Percentiles rank a stretch among this genome's conserved stretches.
Evolutionary conservation across 2,329 filamentous ascomycete species (phyloP).

Genomic region (Phialocephala subalpina): DNA sequence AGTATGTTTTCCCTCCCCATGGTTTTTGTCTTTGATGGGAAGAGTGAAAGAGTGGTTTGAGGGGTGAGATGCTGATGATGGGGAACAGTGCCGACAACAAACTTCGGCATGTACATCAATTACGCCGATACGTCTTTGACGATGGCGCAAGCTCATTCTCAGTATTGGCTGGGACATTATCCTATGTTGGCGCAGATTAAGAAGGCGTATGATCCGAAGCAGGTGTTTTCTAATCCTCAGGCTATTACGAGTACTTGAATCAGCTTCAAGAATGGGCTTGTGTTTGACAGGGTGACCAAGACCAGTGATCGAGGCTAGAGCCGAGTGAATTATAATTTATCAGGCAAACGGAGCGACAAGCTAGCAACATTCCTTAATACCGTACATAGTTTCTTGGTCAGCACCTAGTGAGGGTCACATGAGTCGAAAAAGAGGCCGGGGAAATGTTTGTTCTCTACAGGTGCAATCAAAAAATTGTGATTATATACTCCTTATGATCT

Average conservation of each 20-base stretch:
- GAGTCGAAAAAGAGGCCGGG: not conserved
- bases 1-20: conserved; percentile 7
- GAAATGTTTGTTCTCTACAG: not conserved
- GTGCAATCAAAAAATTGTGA: not conserved
- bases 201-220: conserved; percentile 25
- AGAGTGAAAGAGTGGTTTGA: not conserved
- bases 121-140: conserved; percentile 31
- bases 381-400: not conserved
- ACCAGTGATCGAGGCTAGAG: too few species aligned
- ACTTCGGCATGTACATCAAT: conserved; percentile 32
- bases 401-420: not conserved
- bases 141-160: conserved; percentile 21
- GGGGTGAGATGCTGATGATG: not conserved
- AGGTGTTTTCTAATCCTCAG: conserved; percentile 32
- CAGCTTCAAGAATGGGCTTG: too few species aligned
- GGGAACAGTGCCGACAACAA: conserved; percentile 20
- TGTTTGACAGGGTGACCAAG: too few species aligned
- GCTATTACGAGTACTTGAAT: conserved; percentile 8
- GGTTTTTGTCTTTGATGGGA: not conserved
- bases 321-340: too few species aligned
- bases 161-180: conserved; percentile 29
- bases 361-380: too few species aligned
- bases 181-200: conserved; percentile 24
- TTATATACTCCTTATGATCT: not conserved
- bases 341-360: too few species aligned